Percentiles rank a stretch among this genome's conserved stretches.
phyloP scores from a whole-genome alignment of 139 green algal genomes.

The Chlamydomonas sphaeroides region DNA sequence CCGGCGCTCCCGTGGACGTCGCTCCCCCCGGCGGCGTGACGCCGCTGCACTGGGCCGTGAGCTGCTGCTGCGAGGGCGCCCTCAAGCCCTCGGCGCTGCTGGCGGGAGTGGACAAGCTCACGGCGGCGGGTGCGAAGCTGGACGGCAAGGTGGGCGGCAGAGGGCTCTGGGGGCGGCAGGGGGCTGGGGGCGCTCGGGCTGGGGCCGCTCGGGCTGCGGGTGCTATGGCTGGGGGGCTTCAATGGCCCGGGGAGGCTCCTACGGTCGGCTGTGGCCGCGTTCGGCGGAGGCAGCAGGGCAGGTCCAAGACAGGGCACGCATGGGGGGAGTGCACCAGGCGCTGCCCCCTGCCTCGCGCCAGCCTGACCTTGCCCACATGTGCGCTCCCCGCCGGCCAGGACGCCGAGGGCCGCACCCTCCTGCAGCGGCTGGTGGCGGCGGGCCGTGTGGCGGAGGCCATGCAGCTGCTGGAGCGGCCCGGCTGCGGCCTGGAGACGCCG shows the following conservation, averaged over 20 bases:
- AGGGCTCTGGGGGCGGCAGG: no score
- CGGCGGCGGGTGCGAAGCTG: constrained; percentile 15
- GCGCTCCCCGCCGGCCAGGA: constrained; percentile 7
- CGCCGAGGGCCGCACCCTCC: constrained; percentile 4
- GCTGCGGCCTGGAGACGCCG: constrained; percentile 16
- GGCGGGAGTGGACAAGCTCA: not conserved
- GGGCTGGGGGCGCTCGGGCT: no score
- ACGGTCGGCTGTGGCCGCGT: no score
- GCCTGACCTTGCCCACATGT: no score
- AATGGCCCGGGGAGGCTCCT: no score
- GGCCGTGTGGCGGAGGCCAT: constrained; percentile 30
- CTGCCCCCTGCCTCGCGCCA: no score
- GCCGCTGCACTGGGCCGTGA: not conserved
- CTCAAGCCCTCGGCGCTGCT: not conserved
- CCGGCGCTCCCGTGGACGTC: not conserved
- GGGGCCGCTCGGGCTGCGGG: no score
- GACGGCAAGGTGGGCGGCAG: not conserved
- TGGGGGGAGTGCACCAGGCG: no score
- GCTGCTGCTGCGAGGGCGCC: not conserved
- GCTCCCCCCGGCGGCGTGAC: not conserved
- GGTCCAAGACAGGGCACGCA: no score
- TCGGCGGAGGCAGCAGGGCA: no score
- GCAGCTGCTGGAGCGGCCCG: constrained; percentile 15
- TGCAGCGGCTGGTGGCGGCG: constrained; percentile 5
- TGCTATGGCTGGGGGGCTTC: no score